A percentile compares a stretch with the other conserved stretches of the same genome.
Conservation (phyloP, 345 rosid species). For the Salix caprea region DNA sequence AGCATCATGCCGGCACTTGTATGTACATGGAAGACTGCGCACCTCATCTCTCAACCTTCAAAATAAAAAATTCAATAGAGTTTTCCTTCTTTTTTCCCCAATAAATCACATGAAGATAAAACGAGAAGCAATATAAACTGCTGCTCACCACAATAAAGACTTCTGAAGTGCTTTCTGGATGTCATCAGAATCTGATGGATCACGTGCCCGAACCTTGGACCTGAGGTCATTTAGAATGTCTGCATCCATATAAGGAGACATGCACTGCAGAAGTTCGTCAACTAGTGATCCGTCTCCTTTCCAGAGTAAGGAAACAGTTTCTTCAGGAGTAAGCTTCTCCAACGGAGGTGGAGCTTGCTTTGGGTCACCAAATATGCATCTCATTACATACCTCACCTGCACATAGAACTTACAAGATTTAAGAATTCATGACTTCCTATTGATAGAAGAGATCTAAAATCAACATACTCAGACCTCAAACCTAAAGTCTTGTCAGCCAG, state of each 20-base stretch:
- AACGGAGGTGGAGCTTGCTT: conserved; percentile 95
- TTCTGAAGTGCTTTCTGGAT: conserved; percentile 66
- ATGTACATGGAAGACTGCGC: conserved; percentile 79
- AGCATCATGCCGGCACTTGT: conserved; percentile 94
- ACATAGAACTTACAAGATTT: conserved; percentile 3
- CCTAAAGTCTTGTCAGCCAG: background rate
- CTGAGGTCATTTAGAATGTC: conserved; percentile 55
- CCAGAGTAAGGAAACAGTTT: conserved; percentile 71
- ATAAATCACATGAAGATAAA: background rate
- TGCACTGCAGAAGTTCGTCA: conserved; percentile 78
- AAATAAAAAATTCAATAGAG: conserved; percentile 6
- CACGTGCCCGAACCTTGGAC: conserved; percentile 62
- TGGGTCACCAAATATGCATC: conserved; percentile 83
- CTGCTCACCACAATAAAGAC: conserved; percentile 86
- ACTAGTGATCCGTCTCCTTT: conserved; percentile 88
- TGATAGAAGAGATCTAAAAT: conserved; percentile 3
- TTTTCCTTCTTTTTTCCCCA: background rate
- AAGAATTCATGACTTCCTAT: background rate
- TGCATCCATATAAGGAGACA: conserved; percentile 70
- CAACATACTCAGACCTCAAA: background rate
- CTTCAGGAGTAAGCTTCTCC: conserved; percentile 75
- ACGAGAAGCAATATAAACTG: conserved; percentile 14
- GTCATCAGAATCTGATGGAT: conserved; percentile 66
- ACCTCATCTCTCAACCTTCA: conserved; percentile 95
- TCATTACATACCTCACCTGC: conserved; percentile 96